Conservation (phyloP, 1,284 basidiomycete species). For the Fomes fomentarius region DNA sequence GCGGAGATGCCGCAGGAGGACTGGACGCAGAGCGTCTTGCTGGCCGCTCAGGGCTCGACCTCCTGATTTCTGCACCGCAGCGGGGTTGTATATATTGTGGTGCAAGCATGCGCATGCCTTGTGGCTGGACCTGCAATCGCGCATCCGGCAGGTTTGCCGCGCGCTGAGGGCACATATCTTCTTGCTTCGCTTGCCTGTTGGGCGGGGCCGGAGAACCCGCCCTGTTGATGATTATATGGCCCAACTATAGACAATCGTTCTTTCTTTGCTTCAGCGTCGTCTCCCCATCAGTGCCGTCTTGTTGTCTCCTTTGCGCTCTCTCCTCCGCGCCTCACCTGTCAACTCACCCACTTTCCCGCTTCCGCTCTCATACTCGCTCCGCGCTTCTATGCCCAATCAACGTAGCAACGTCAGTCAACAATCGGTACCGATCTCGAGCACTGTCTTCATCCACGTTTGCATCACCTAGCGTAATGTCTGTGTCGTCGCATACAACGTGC, state of each 20-base stretch:
- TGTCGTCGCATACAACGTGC: constrained; percentile 21
- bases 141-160: constrained; percentile 1
- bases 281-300: constrained; percentile 11
- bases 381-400: neutral
- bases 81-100: constrained; percentile 6
- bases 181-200: constrained; percentile 7
- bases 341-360: neutral
- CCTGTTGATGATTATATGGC: constrained; percentile 1
- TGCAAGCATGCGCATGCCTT: constrained; percentile 5
- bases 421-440: constrained; percentile 1
- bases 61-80: constrained; percentile 3
- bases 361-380: neutral
- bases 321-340: constrained; percentile 3
- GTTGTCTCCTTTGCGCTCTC: constrained; percentile 10
- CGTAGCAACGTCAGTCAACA: neutral
- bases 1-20: constrained; percentile 50
- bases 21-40: constrained; percentile 63
- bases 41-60: constrained; percentile 43
- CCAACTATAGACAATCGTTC: constrained; percentile 19
- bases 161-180: constrained; percentile 3
- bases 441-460: constrained; percentile 1
- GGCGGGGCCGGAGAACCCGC: constrained; percentile 9
- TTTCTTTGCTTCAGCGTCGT: constrained; percentile 14
- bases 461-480: constrained; percentile 24
- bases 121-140: constrained; percentile 21